Conservation (phyloP, 176 grass and related monocot species). For the Phoenix dactylifera region DNA sequence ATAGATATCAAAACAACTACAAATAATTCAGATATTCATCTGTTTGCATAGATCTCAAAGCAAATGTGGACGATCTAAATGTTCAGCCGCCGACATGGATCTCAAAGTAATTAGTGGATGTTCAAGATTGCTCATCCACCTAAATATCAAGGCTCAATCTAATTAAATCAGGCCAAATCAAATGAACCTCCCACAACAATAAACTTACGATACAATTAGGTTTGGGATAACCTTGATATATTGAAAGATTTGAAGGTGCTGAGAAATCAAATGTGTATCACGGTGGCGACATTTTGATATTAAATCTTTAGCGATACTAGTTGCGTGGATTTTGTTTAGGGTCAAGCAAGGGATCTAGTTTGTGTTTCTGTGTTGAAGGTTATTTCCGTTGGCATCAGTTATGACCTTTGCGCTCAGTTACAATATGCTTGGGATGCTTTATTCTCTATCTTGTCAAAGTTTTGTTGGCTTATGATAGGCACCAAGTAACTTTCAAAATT, state of each 20-base stretch:
- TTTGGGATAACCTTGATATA: conserved; percentile 87
- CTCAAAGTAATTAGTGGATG: too few relatives aligned
- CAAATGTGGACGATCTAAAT: too few relatives aligned
- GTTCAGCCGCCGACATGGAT: too few relatives aligned
- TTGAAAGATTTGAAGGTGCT: conserved; percentile 74
- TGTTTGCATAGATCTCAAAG: too few relatives aligned
- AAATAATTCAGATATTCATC: too few relatives aligned
- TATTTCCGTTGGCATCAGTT: conserved; percentile 84
- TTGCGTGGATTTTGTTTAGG: not conserved
- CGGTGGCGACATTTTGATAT: conserved; percentile 37
- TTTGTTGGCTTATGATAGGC: not conserved
- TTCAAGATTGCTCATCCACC: too few relatives aligned
- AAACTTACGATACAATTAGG: conserved; percentile 42
- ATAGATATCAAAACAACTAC: too few relatives aligned
- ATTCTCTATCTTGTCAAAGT: conserved; percentile 12
- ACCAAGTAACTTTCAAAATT: too few relatives aligned
- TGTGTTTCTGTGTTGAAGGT: conserved; percentile 25
- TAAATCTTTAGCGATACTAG: too few relatives aligned
- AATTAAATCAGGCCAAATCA: too few relatives aligned
- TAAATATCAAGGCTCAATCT: too few relatives aligned
- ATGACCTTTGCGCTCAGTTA: conserved; percentile 86
- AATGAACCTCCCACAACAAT: too few relatives aligned
- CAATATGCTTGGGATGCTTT: conserved; percentile 81
- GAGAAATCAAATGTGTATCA: conserved; percentile 98
- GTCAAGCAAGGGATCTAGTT: not conserved